These are phyloP conservation scores for Coniochaeta hoffmannii DNA, from an alignment of 2,329 filamentous ascomycete species.

Conservation along the genomic window DNA sequence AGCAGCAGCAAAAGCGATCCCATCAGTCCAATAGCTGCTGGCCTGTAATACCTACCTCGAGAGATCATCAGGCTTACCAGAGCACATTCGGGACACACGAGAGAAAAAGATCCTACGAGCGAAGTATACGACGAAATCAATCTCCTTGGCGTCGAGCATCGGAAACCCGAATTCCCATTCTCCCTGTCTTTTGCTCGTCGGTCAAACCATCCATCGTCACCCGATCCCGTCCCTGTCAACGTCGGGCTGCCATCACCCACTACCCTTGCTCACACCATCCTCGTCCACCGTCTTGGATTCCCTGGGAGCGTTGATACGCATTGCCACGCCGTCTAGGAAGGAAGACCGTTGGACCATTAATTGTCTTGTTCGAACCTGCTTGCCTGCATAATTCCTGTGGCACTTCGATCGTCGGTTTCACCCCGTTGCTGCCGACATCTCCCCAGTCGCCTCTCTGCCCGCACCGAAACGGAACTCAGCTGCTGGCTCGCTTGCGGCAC, in stretches of 20 bases:
- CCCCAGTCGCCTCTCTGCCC: background rate
- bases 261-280: background rate
- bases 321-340: background rate
- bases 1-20: too few relatives aligned
- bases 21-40: too few relatives aligned
- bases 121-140: too few relatives aligned
- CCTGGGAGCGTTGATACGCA: too few relatives aligned
- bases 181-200: too few relatives aligned
- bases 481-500: background rate
- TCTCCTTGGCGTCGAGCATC: too few relatives aligned
- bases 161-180: background rate
- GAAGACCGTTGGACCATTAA: background rate
- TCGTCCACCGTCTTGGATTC: background rate
- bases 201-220: background rate
- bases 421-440: background rate
- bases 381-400: background rate
- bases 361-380: background rate
- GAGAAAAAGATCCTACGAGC: too few relatives aligned
- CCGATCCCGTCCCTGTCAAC: background rate
- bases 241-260: background rate
- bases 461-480: background rate
- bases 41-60: too few relatives aligned
- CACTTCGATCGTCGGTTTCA: constrained; percentile 1
- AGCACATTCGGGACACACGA: too few relatives aligned
- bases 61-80: too few relatives aligned